These are phyloP conservation scores for Gynostemma pentaphyllum DNA, from an alignment of 306 rosid genomes.

Conservation along the genomic window DNA sequence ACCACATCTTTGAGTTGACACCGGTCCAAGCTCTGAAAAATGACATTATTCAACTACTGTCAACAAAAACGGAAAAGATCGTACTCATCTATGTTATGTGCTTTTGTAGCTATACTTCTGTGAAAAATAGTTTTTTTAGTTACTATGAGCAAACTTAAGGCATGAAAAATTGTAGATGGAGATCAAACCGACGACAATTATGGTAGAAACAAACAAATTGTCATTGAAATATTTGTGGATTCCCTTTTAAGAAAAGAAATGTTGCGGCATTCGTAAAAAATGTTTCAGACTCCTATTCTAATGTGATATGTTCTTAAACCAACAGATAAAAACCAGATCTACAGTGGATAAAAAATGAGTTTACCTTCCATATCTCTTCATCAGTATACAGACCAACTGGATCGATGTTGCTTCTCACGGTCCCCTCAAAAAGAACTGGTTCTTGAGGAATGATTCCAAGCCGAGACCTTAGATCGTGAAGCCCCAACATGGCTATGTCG, in stretches of 20 bases:
- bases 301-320: neutral
- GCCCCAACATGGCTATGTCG: slow-evolving; percentile 31
- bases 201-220: neutral
- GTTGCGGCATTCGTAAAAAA: neutral
- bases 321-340: neutral
- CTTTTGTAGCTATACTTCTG: neutral
- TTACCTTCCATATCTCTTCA: slow-evolving; percentile 47
- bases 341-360: neutral
- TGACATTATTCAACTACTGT: neutral
- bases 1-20: slow-evolving; percentile 8
- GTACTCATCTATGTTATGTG: neutral
- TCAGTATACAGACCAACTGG: slow-evolving; percentile 35
- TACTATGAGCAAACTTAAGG: too few relatives aligned
- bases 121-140: neutral
- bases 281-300: neutral
- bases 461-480: slow-evolving; percentile 42
- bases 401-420: slow-evolving; percentile 36
- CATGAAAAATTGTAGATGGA: neutral
- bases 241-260: neutral
- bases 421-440: slow-evolving; percentile 52
- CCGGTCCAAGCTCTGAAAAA: slow-evolving; percentile 11
- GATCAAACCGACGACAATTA: neutral
- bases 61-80: neutral
- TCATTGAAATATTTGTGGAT: neutral
- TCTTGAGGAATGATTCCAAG: slow-evolving; percentile 55